Evolutionary conservation across 768 basidiomycete species (phyloP), one percentile per base, ranked within the genome.

Genomic region (Boletus rubropictus): DNA sequence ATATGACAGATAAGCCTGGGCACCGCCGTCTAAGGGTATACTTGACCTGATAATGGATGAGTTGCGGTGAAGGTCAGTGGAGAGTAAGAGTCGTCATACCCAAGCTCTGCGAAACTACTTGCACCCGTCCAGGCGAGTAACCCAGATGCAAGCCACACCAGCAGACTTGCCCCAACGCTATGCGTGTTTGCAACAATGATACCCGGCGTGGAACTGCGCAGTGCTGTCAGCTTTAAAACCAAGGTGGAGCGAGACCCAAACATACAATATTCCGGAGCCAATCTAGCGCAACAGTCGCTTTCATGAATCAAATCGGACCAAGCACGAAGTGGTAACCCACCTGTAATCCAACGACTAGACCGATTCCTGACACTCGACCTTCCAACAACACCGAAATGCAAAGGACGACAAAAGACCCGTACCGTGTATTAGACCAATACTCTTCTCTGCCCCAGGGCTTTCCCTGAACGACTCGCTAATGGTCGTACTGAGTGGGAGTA

Each of bases 101-200:
- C 95, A 48, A 96, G 73, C 65, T 96, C 92, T 8, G 91, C 91
- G 62, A 84, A 96, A 61, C 89, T 92, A 64, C 89, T 92, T 22
- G 91, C 92, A 17, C 95, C 95, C 3, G 95, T 96, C 95, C 94
- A 97, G 6, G 80, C 89, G 9, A 98, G 71, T 20, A 94, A 44
- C 6, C 93, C 95, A 45, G 89, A 84, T 3, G 76, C 70, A 6
- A 89, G 53, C 94, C 95, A 97, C 4, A 96, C 88, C 15, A 76
- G 29, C 12, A 98, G 67, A 70, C 92, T 92, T 10, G 92, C 88
- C 10, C 94, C 95, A 1, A 93, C 88, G 55, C 87, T 91, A 31
- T 90, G 77, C 0, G 87, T 85, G 59, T 94, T 89, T 9, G 89
- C 86, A 22, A 94, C 81, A 2, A 97, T 83, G 22, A 97, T 81